Percentiles rank a stretch among this genome's conserved stretches.
These are phyloP conservation scores for Candida yuanshanica DNA, from an alignment of 805 yeast genomes.

Conservation along the genomic window DNA sequence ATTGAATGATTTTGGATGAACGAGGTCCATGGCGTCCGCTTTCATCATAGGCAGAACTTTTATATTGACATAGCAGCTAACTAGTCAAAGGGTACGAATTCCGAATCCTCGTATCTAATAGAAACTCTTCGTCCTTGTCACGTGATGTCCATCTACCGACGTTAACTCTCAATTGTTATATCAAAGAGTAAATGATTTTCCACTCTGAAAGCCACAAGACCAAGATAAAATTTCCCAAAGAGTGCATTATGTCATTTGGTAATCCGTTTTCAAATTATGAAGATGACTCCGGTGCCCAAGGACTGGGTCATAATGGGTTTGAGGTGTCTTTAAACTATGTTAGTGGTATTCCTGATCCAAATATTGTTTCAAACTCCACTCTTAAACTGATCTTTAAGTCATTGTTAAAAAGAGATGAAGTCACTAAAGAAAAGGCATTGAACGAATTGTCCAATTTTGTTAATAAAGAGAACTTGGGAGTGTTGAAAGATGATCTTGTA, in stretches of 20 bases:
- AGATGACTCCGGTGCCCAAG: slow-evolving; percentile 15
- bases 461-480: slow-evolving; percentile 13
- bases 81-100: too few species aligned
- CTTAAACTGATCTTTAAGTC: slow-evolving; percentile 68
- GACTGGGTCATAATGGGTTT: slow-evolving; percentile 36
- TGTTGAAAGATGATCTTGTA: slow-evolving; percentile 45
- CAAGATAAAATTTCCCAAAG: too few species aligned
- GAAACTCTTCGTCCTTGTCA: too few species aligned
- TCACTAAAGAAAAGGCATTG: slow-evolving; percentile 81
- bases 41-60: too few species aligned
- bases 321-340: slow-evolving; percentile 69
- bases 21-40: too few species aligned
- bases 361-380: slow-evolving; percentile 38
- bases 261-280: slow-evolving; percentile 19
- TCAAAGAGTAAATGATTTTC: neutral
- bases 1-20: too few species aligned
- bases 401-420: slow-evolving; percentile 69
- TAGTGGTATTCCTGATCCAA: slow-evolving; percentile 73
- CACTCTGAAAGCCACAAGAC: neutral
- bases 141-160: too few species aligned
- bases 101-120: too few species aligned
- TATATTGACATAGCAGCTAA: too few species aligned
- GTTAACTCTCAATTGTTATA: too few species aligned
- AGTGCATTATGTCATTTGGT: slow-evolving; percentile 20
- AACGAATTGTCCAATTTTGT: slow-evolving; percentile 41